phyloP scores from a whole-genome alignment of 2,329 filamentous ascomycete species.

The Microdochium paspali region DNA sequence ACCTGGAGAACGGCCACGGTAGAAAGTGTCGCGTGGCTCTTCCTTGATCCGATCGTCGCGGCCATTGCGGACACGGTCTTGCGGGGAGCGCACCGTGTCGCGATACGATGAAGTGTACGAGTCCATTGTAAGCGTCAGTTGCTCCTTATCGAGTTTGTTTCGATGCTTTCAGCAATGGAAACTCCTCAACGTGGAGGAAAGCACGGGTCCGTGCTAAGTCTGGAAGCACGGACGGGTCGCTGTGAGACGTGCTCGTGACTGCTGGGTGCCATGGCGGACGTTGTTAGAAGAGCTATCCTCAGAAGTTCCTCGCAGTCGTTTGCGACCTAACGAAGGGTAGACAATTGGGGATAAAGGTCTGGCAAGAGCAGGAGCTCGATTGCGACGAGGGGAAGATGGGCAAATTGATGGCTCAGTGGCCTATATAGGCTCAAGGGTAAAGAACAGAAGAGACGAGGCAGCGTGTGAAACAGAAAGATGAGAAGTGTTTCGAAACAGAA shows the following conservation, averaged over 20 bases:
- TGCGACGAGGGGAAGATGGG: background rate
- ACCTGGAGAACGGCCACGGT: slow-evolving; percentile 64
- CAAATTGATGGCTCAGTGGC: background rate
- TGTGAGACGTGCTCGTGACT: background rate
- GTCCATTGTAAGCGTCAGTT: slow-evolving; percentile 30
- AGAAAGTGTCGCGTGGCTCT: slow-evolving; percentile 49
- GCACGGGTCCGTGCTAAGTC: background rate
- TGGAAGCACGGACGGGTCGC: background rate
- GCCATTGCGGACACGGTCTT: slow-evolving; percentile 38
- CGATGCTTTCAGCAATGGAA: background rate
- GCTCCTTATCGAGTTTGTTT: background rate
- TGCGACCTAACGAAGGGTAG: background rate
- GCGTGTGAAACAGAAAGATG: background rate
- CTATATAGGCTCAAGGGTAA: background rate
- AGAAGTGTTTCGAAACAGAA: background rate
- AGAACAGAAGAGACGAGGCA: background rate
- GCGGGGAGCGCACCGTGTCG: slow-evolving; percentile 43
- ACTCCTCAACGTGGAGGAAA: background rate
- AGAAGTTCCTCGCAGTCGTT: background rate
- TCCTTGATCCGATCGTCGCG: slow-evolving; percentile 45
- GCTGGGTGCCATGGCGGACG: background rate
- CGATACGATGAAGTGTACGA: slow-evolving; percentile 41
- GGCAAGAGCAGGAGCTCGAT: background rate
- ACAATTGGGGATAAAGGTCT: background rate
- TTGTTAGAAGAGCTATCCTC: background rate